phyloP scores from a whole-genome alignment of 805 yeast genomes.

The Candida takata region DNA sequence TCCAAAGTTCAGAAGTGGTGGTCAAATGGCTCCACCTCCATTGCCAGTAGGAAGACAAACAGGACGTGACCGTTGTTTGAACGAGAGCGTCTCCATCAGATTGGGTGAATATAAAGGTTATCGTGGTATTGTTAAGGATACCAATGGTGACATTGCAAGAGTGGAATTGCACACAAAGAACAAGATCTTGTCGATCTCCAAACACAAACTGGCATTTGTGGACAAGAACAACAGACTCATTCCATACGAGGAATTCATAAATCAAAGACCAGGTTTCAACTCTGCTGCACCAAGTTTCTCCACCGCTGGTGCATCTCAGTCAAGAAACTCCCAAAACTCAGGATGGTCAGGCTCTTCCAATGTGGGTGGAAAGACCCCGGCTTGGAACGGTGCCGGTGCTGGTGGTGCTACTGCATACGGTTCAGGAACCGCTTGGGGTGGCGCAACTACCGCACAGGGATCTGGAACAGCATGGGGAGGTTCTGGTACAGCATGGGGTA shows the following conservation, averaged over 20 bases:
- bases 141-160: constrained; percentile 86
- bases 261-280: constrained; percentile 28
- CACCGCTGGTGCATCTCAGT: constrained; percentile 3
- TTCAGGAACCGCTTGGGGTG: constrained; percentile 37
- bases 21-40: constrained; percentile 53
- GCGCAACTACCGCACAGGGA: constrained; percentile 37
- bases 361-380: constrained; percentile 37
- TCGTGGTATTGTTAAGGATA: constrained; percentile 88
- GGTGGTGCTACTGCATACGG: constrained; percentile 40
- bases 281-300: constrained; percentile 13
- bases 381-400: constrained; percentile 36
- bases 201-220: constrained; percentile 67
- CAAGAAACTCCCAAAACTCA: constrained; percentile 17
- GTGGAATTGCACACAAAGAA: constrained; percentile 91
- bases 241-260: constrained; percentile 75
- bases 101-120: constrained; percentile 93
- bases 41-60: constrained; percentile 38
- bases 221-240: constrained; percentile 62
- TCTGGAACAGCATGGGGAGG: constrained; percentile 21
- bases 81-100: constrained; percentile 79
- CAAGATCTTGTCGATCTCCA: constrained; percentile 79
- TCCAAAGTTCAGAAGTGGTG: constrained; percentile 53
- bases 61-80: constrained; percentile 77
- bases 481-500: constrained; percentile 13
- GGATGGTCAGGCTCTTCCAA: constrained; percentile 19